Evolutionary conservation across 2,329 filamentous ascomycete species (phyloP).

Genomic region (Diaporthe sp.): DNA sequence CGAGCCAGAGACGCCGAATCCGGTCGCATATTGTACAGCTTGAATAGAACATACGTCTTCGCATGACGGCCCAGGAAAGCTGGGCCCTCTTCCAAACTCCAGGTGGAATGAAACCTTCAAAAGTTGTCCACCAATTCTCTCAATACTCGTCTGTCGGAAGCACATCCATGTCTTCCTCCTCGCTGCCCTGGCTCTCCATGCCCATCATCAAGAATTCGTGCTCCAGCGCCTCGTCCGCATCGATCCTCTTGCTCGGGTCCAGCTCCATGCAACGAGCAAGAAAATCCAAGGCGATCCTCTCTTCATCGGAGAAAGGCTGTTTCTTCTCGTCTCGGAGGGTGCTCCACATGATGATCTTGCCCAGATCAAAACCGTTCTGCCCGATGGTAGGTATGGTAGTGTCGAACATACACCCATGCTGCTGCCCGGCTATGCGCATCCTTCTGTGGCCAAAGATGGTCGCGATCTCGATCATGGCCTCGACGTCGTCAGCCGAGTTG

Average conservation of each 20-base stretch:
- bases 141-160: conserved; percentile 43
- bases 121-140: not conserved
- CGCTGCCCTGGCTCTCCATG: conserved; percentile 53
- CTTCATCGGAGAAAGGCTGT: conserved; percentile 72
- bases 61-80: not conserved
- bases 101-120: not conserved
- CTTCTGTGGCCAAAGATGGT: conserved; percentile 90
- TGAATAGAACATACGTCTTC: not conserved
- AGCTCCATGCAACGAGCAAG: conserved; percentile 81
- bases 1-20: not conserved
- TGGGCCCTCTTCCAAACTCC: not conserved
- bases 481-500: conserved; percentile 97
- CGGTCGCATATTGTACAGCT: not conserved
- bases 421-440: conserved; percentile 85
- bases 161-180: conserved; percentile 71
- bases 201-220: conserved; percentile 76
- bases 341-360: conserved; percentile 97
- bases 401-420: conserved; percentile 94
- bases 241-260: conserved; percentile 81
- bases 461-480: conserved; percentile 96
- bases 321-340: conserved; percentile 76
- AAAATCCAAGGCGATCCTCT: conserved; percentile 81
- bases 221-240: conserved; percentile 79
- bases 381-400: conserved; percentile 93
- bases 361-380: conserved; percentile 85